phyloP scores from a whole-genome alignment of 2,329 filamentous ascomycete genomes.

The Davidsoniella eucalypti region DNA sequence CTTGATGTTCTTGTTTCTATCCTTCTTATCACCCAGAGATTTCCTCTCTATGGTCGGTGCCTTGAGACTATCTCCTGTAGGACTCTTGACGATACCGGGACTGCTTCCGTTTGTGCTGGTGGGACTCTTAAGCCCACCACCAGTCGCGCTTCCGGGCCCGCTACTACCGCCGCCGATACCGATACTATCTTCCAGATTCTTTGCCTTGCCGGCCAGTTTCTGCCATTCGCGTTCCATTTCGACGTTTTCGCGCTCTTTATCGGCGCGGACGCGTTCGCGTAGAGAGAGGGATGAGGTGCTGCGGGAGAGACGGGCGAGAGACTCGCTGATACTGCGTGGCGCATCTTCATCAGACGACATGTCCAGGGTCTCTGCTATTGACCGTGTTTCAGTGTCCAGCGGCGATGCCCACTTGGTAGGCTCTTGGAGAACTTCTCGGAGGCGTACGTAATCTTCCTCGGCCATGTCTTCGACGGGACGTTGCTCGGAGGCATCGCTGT shows the following conservation, averaged over 20 bases:
- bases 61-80: not conserved
- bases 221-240: constrained; percentile 13
- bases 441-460: constrained; percentile 8
- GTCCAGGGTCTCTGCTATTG: constrained; percentile 12
- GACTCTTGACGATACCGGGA: no score
- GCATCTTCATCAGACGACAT: constrained; percentile 8
- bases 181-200: not conserved
- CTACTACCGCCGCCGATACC: not conserved
- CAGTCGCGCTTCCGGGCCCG: not conserved
- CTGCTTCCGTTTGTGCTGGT: not conserved
- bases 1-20: no score
- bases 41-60: not conserved
- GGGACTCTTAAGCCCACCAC: constrained; percentile 10
- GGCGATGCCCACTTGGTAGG: constrained; percentile 4
- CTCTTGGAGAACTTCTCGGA: constrained; percentile 14
- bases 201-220: constrained; percentile 8
- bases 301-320: constrained; percentile 7
- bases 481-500: constrained; percentile 5
- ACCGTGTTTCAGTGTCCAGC: constrained; percentile 7
- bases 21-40: no score
- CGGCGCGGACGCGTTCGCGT: constrained; percentile 8
- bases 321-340: constrained; percentile 9
- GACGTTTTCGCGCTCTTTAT: constrained; percentile 14
- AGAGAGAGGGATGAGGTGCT: constrained; percentile 3
- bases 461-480: constrained; percentile 8